Evolutionary conservation across 352 stramenopile genomes (phyloP), one percentile per base, ranked within the genome.

Genomic region (Blastocystis sp.): DNA sequence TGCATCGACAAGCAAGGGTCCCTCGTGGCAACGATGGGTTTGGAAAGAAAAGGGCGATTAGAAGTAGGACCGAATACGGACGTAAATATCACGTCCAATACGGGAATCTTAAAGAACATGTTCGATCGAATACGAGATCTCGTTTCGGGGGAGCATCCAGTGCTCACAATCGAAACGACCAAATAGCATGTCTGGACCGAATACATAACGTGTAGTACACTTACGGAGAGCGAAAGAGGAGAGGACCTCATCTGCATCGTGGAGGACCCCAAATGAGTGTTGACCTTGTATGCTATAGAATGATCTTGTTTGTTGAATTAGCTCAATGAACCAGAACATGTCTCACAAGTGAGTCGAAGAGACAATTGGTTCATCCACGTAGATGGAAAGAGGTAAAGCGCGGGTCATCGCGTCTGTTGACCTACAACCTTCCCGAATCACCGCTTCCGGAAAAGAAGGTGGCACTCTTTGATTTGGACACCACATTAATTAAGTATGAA

Each of bases 401-500:
- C 21, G 16, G 48, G 6, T 18, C 29, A 51, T 81, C 69, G 18
- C 27, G 29, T 7, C 48, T 81, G 29, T 18, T 64, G 4, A 57
- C 51, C 18, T 81, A 53, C 48, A 81, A 81, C 40, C 21, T 64
- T 46, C 69, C 69, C 18, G 16, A 32, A 38, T 16, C 54, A 29
- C 42, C 48, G 6, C 24, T 75, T 56, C 9, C 16, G n/a, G 16
- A 27, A 44, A n/a, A 21, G 48, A 85, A 85, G 36, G 32, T 44
- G 2, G 57, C 57, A 16, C 27, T 85, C 8, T 85, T 85, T 67
- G 75, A 85, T 53, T 64, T 85, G 34, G 75, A 85, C 16, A 36
- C 27, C 3, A 85, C 75, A 29, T 44, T 85, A 1, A 73, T 61
- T 40, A 40, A 64, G 24, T 72, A 75, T 49, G 14, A 3, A 7